A percentile compares a stretch with the other conserved stretches of the same genome.
These are phyloP conservation scores for Scleromitrula shiraiana DNA, from an alignment of 2,329 filamentous ascomycete species.

Conservation along the genomic window DNA sequence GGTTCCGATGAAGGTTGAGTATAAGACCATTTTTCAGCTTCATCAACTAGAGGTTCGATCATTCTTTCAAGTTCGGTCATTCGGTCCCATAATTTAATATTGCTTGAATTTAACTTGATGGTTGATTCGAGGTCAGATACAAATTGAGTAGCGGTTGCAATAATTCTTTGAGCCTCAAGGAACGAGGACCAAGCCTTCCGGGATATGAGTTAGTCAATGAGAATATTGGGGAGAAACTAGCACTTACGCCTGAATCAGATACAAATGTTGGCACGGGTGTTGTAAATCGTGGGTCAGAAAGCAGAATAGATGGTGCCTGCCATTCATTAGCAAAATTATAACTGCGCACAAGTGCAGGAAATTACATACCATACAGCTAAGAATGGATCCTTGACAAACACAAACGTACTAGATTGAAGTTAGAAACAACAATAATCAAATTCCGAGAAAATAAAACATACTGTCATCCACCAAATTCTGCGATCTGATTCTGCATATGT, in stretches of 20 bases:
- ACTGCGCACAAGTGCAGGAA: not conserved
- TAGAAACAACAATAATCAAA: not conserved
- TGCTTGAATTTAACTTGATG: slow-evolving; percentile 32
- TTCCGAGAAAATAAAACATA: slow-evolving; percentile 18
- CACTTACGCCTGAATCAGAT: slow-evolving; percentile 34
- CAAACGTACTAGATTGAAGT: slow-evolving; percentile 35
- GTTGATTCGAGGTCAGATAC: slow-evolving; percentile 40
- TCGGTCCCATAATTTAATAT: slow-evolving; percentile 32
- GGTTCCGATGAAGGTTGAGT: slow-evolving; percentile 30
- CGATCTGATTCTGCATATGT: slow-evolving; percentile 38
- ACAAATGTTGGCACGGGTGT: slow-evolving; percentile 36
- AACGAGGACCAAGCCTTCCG: slow-evolving; percentile 36
- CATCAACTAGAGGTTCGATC: slow-evolving; percentile 19
- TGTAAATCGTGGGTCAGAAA: slow-evolving; percentile 38
- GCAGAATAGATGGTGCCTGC: slow-evolving; percentile 37
- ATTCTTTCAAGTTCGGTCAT: slow-evolving; percentile 22
- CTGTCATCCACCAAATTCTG: slow-evolving; percentile 47
- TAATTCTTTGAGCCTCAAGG: slow-evolving; percentile 40
- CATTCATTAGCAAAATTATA: slow-evolving; percentile 10
- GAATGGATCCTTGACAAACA: slow-evolving; percentile 42
- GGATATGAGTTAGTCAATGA: not conserved
- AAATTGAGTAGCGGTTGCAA: slow-evolving; percentile 40
- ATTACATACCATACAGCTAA: slow-evolving; percentile 38
- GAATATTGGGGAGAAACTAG: not conserved
- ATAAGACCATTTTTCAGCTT: slow-evolving; percentile 22